A percentile compares a stretch with the other conserved stretches of the same genome.
phyloP scores from a whole-genome alignment of 2,329 filamentous ascomycete genomes.

The Verticillium nonalfalfae region DNA sequence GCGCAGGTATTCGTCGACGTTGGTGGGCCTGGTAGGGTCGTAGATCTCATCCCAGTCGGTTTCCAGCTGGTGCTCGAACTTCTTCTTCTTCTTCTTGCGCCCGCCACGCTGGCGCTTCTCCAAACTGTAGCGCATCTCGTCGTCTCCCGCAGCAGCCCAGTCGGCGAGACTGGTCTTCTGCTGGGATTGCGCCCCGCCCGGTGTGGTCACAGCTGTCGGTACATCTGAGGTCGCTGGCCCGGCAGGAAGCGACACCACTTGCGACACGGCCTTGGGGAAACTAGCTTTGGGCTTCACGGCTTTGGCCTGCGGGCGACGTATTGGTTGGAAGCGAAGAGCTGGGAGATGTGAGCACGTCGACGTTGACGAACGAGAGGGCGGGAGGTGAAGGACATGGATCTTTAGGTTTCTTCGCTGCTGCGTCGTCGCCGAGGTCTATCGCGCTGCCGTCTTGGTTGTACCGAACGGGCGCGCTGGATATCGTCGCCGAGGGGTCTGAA shows the following conservation, averaged over 20 bases:
- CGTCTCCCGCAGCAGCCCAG: constrained; percentile 72
- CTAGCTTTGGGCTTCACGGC: constrained; percentile 55
- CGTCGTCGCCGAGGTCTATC: constrained; percentile 38
- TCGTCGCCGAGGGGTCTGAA: constrained; percentile 48
- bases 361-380: background rate
- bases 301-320: constrained; percentile 65
- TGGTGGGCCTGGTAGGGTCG: constrained; percentile 75
- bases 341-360: constrained; percentile 24
- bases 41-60: constrained; percentile 92
- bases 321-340: constrained; percentile 80
- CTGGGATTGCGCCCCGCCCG: constrained; percentile 26
- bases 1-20: constrained; percentile 74
- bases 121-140: constrained; percentile 66
- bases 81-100: constrained; percentile 71
- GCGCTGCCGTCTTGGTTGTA: constrained; percentile 53
- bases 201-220: constrained; percentile 6
- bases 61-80: constrained; percentile 47
- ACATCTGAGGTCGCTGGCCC: constrained; percentile 20
- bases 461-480: constrained; percentile 68
- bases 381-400: constrained; percentile 27
- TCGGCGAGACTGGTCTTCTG: constrained; percentile 70
- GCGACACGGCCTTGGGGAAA: constrained; percentile 39
- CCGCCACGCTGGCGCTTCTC: constrained; percentile 71
- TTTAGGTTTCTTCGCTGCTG: constrained; percentile 52
- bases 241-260: constrained; percentile 19